A percentile compares a stretch with the other conserved stretches of the same genome.
phyloP scores from a whole-genome alignment of 2,329 filamentous ascomycete species.

The Alternaria sp. region DNA sequence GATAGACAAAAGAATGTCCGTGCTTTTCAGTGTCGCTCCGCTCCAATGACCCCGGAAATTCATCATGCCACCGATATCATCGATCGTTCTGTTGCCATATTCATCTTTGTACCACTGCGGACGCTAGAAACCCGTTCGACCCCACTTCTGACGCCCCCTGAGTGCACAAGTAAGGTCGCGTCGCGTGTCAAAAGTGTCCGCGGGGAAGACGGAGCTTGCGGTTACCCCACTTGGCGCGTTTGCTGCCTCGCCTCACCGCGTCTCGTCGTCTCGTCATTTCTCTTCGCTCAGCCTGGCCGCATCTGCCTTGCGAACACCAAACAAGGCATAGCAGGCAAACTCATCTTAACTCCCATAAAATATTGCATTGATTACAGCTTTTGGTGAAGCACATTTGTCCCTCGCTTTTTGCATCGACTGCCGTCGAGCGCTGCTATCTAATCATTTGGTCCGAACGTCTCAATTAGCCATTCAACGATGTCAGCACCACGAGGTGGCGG shows the following conservation, averaged over 20 bases:
- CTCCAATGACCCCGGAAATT: not conserved
- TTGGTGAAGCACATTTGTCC: too few relatives aligned
- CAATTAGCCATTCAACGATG: too few relatives aligned
- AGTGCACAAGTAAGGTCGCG: not conserved
- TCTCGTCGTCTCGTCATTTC: not conserved
- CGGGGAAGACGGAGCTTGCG: too few relatives aligned
- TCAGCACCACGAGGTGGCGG: too few relatives aligned
- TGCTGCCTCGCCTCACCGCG: not conserved
- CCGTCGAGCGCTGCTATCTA: too few relatives aligned
- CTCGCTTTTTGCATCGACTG: too few relatives aligned
- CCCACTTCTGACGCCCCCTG: not conserved
- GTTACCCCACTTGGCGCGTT: conserved; percentile 7
- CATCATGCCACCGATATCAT: not conserved
- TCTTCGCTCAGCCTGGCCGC: not conserved
- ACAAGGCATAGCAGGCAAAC: not conserved
- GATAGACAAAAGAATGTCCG: not conserved
- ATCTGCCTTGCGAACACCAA: not conserved
- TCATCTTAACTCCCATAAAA: too few relatives aligned
- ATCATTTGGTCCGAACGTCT: too few relatives aligned
- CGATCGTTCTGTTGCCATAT: too few relatives aligned
- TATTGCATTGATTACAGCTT: too few relatives aligned
- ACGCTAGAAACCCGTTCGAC: not conserved
- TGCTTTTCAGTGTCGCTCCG: not conserved
- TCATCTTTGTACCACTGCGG: not conserved
- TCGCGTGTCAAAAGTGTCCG: not conserved